Evolutionary conservation across 257 asterid genomes (phyloP).

Genomic region (Solanum etuberosum): DNA sequence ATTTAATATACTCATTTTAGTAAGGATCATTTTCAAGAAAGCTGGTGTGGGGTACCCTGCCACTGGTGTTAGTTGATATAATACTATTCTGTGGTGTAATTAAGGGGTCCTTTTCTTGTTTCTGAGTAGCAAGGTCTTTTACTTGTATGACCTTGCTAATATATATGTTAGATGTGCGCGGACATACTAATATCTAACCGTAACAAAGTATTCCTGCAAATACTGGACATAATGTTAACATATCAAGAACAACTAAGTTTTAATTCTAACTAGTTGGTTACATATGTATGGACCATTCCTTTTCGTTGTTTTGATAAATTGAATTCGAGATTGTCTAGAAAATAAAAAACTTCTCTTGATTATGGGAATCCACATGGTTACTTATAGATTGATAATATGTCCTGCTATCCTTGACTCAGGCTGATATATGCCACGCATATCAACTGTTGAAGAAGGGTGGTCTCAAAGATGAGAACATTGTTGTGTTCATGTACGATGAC

Average conservation of each 20-base stretch:
- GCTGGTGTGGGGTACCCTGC: background rate
- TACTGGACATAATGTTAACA: background rate
- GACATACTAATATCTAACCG: background rate
- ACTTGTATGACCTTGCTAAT: background rate
- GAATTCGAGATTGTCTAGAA: background rate
- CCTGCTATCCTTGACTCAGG: constrained; percentile 23
- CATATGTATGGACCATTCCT: background rate
- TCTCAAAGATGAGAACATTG: constrained; percentile 80
- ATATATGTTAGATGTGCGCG: background rate
- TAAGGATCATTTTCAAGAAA: background rate
- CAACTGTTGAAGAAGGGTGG: constrained; percentile 81
- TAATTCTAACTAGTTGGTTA: background rate
- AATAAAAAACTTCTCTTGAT: background rate
- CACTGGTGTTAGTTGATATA: background rate
- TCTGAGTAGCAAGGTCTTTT: background rate
- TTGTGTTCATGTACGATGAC: constrained; percentile 90
- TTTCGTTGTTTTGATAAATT: background rate
- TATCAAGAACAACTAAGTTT: background rate
- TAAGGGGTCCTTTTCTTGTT: background rate
- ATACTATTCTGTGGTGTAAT: background rate
- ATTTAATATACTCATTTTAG: background rate
- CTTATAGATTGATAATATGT: background rate
- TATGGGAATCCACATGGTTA: background rate
- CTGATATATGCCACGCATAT: constrained; percentile 97
- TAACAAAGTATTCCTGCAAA: background rate